phyloP scores from a whole-genome alignment of 139 green algal species.

The Closterium sp. region DNA sequence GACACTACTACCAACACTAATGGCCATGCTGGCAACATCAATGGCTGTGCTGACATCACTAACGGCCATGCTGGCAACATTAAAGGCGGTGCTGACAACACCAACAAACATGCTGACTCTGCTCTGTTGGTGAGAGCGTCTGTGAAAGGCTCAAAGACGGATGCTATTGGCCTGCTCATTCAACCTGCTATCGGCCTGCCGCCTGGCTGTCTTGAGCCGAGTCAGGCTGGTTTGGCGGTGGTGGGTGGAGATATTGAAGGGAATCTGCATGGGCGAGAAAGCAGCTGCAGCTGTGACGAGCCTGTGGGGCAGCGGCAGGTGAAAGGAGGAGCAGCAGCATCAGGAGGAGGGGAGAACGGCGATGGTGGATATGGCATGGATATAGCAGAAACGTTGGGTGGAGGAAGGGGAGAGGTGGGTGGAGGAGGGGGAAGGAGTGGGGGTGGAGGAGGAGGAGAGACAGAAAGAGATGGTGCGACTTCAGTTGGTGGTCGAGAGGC shows the following conservation, averaged over 20 bases:
- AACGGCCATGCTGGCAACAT: too few relatives aligned
- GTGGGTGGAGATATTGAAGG: background rate
- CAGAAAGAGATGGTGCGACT: background rate
- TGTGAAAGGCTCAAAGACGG: background rate
- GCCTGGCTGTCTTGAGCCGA: background rate
- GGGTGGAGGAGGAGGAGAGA: background rate
- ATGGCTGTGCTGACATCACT: too few relatives aligned
- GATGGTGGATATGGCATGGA: background rate
- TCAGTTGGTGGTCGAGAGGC: background rate
- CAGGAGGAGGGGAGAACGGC: background rate
- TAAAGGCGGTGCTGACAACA: too few relatives aligned
- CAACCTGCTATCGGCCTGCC: background rate
- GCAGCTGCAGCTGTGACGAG: background rate
- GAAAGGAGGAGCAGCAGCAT: background rate
- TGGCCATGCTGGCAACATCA: too few relatives aligned
- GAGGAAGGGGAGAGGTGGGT: background rate
- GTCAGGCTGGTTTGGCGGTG: background rate
- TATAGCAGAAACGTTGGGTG: background rate
- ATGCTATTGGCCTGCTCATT: background rate
- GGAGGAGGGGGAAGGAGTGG: background rate
- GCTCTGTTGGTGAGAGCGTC: too few relatives aligned
- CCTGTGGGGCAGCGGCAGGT: background rate
- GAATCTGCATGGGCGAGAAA: background rate
- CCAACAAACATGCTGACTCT: too few relatives aligned
- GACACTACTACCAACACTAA: too few relatives aligned